Base-by-base conservation (phyloP, 1,139 yeast genomes). In the Protomyces macrosporus region DNA sequence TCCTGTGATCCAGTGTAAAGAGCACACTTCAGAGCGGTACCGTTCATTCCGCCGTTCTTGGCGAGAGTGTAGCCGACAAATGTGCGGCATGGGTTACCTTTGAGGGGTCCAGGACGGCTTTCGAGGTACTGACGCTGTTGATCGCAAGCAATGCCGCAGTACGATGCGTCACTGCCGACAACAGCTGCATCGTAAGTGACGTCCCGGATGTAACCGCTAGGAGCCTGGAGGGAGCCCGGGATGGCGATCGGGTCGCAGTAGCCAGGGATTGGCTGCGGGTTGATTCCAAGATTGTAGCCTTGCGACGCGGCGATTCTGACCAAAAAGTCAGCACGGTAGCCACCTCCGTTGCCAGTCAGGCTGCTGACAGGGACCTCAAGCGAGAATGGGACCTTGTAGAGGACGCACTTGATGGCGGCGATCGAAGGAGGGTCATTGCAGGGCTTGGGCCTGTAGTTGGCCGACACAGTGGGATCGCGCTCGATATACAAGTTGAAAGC, bases 401-500 rank as follows among this genome's bases (percentile, higher is more conserved):
- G 40, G 7, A 52, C 55, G 34, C 55, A 52, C 37, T 36, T 34
- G 42, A 52, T 36, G 55, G 33, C 42, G 10, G 42, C 42, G 12
- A 52, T 5, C 37, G 55, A 34, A 35, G 55, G 55, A 14, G 55
- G 55, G 34, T 52, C 42, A 23, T 14, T 36, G 37, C 55, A 52
- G 7, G 40, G 40, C n/a, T 23, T 10, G 16, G 48, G 48, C 42
- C n/a, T 34, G 40, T 34, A 34, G 30, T 52, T 52, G 32, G 55
- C 55, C 32, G 33, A 16, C 23, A 52, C 42, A 2, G 55, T 32
- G 10, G 55, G 55, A 42, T 52, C 55, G 12, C 55, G 40, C 23
- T 52, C 55, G 34, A 35, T 16, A 34, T 52, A 52, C 12, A 52
- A 16, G 55, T 52, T 52, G 55, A 52, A 52, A 6, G 55, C 55